A percentile compares a stretch with the other conserved stretches of the same genome.
phyloP scores from a whole-genome alignment of 139 green algal genomes.

The Deuterostichococcus epilithicus region DNA sequence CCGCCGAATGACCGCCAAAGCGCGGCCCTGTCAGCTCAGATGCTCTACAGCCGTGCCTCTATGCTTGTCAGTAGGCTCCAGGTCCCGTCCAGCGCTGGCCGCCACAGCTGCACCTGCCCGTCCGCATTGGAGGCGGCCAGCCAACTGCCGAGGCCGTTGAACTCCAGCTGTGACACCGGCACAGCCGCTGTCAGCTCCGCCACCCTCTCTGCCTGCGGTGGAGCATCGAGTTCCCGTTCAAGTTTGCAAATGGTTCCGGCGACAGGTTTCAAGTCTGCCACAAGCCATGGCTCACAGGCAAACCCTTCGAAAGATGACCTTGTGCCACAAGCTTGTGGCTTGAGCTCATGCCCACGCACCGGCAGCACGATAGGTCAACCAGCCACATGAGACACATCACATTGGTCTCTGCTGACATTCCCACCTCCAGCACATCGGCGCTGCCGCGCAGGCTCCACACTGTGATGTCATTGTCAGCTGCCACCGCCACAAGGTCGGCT shows the following conservation, averaged over 20 bases:
- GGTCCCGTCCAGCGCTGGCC: constrained; percentile 31
- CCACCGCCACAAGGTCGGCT: background rate
- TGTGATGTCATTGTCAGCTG: background rate
- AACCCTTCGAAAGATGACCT: background rate
- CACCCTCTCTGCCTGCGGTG: constrained; percentile 14
- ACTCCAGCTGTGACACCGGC: constrained; percentile 29
- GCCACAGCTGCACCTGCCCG: constrained; percentile 33
- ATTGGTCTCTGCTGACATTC: background rate
- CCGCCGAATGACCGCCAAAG: background rate
- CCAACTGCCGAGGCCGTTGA: constrained; percentile 38
- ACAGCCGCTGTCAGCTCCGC: constrained; percentile 19
- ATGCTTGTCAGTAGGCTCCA: constrained; percentile 15
- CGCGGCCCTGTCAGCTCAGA: background rate
- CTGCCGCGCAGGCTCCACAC: background rate
- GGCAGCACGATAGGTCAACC: background rate
- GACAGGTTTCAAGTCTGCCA: background rate
- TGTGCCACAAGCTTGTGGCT: no score
- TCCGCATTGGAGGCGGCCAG: constrained; percentile 31
- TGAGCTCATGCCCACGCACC: no score
- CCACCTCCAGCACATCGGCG: background rate
- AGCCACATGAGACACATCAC: background rate
- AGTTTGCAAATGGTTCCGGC: background rate
- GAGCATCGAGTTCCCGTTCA: background rate
- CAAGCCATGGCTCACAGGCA: background rate
- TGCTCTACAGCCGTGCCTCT: background rate